Base-by-base conservation (phyloP, 495 filamentous ascomycete genomes). In the Stereocaulon alpinum region DNA sequence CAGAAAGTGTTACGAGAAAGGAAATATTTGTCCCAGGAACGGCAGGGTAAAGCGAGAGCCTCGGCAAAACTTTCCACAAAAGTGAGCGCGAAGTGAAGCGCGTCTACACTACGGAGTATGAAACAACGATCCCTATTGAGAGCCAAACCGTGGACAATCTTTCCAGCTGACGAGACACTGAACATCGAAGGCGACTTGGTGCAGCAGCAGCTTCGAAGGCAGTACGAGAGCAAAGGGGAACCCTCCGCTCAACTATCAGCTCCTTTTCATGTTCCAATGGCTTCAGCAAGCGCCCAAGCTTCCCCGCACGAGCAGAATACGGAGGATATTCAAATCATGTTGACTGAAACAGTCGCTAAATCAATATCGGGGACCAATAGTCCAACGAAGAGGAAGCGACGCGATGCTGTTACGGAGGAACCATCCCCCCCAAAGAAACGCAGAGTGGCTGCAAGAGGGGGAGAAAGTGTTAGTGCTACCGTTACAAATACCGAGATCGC, bases 321-420 rank as follows among this genome's bases (percentile, higher is more conserved):
- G 30, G 30, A 44, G 9, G 42, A 57, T 3, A 11, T 30, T 22
- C 22, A 15, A 7, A 57, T n/a, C 17, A 47, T 41, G 20, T 24
- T 40, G 11, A 3, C 54, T n/a, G 29, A 47, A 18, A 18, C 15
- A 18, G 20, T 18, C 17, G 11, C 27, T n/a, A 37, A n/a, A 15
- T 49, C n/a, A n/a, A 12, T 44, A 29, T 24, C 54, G 11, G 34
- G 18, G 22, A 5, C 18, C 20, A 24, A 40, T 0, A 41, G 45
- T 1, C 18, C 14, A 22, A 29, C 15, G 17, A 61, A 58, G 60
- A 61, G 60, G 11, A 61, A 58, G 48, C 60, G 60, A 32, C 29
- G 30, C 12, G n/a, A 43, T 9, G 4, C n/a, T 34, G 47, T 27
- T 49, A 44, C 14, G n/a, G n/a, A 20, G 12, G 43, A 49, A 14